Conservation (phyloP, 257 asterid genomes). For the Solanum clarkiae region DNA sequence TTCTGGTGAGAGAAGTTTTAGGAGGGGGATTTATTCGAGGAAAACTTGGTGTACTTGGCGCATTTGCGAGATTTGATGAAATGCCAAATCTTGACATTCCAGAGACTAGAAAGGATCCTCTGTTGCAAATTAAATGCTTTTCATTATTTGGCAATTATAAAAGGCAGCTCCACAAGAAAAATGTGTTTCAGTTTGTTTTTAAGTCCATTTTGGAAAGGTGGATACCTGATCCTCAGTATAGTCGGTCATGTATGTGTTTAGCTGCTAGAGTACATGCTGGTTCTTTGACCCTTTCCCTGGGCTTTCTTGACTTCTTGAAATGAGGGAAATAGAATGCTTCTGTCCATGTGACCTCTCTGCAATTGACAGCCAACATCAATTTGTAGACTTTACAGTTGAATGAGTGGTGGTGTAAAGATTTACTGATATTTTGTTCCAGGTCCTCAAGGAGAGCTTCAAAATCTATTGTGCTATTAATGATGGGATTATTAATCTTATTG, state of each 20-base stretch:
- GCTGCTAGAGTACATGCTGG: not conserved
- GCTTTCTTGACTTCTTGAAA: not conserved
- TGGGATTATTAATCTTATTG: constrained; percentile 95
- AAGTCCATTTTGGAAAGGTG: not conserved
- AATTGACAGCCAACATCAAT: not conserved
- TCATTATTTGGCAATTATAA: not conserved
- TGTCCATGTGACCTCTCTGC: not conserved
- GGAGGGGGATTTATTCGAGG: not conserved
- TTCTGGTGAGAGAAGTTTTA: not conserved
- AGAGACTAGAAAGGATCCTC: not conserved
- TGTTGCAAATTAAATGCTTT: not conserved
- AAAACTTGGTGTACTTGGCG: not conserved
- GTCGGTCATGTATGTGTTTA: not conserved
- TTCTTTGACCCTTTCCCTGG: not conserved
- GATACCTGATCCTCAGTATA: not conserved
- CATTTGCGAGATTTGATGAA: not conserved
- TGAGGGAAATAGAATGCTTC: not conserved
- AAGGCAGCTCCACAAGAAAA: not conserved
- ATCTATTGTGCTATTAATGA: constrained; percentile 92
- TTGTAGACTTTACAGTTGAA: not conserved
- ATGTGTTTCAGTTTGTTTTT: not conserved
- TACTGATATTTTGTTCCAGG: constrained; percentile 32
- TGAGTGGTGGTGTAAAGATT: not conserved
- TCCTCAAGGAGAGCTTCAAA: constrained; percentile 97
- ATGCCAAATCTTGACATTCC: not conserved